Percentiles rank a stretch among this genome's conserved stretches.
Evolutionary conservation across 2,329 filamentous ascomycete genomes (phyloP).

Genomic region (Atkinsonella texensis): DNA sequence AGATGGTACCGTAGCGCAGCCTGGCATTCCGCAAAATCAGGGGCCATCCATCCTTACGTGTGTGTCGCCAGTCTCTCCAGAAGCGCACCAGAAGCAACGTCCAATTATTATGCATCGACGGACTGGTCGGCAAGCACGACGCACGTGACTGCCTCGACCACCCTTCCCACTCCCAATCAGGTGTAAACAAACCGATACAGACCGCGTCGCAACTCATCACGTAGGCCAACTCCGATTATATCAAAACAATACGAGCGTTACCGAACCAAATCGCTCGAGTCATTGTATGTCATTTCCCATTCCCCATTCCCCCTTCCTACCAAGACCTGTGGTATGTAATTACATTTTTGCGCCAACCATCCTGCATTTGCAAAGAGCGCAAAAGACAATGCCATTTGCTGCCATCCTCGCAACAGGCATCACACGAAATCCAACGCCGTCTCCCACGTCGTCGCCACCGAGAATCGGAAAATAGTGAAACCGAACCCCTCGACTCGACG

Average conservation of each 20-base stretch:
- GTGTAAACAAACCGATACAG: not conserved
- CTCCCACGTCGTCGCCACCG: not conserved
- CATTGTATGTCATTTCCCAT: constrained; percentile 5
- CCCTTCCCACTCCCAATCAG: not conserved
- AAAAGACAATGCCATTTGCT: constrained; percentile 1
- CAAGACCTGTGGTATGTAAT: constrained; percentile 8
- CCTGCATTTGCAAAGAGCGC: not conserved
- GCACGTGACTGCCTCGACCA: not conserved
- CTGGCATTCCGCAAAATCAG: no score
- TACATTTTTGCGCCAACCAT: constrained; percentile 7
- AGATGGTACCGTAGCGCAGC: no score
- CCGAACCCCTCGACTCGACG: not conserved
- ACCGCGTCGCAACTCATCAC: not conserved
- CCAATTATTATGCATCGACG: not conserved
- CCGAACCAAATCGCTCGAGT: not conserved
- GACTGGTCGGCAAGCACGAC: not conserved
- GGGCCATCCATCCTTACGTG: no score
- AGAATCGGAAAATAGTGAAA: not conserved
- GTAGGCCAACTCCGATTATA: not conserved
- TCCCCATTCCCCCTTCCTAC: not conserved
- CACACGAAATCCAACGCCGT: not conserved
- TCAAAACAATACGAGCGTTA: not conserved
- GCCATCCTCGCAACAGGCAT: not conserved
- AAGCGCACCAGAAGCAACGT: no score
- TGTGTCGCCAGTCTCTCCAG: no score